Conservation (phyloP, 176 grass and related monocot species). For the Eragrostis curvula region DNA sequence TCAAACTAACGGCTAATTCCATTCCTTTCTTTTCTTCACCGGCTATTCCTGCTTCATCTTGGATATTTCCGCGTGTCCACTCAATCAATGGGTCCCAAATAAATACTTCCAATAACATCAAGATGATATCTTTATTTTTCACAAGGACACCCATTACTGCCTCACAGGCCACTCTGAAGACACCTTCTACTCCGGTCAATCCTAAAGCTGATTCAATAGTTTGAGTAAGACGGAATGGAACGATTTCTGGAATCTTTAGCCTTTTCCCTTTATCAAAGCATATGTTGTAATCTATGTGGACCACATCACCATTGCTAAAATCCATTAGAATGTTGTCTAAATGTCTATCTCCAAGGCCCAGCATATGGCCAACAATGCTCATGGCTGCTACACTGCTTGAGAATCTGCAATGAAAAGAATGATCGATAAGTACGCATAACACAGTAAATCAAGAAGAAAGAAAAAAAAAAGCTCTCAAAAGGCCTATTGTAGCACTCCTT, state of each 20-base stretch:
- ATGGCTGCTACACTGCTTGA: slow-evolving; percentile 91
- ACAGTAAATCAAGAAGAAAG: slow-evolving; percentile 11
- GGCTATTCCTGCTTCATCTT: slow-evolving; percentile 91
- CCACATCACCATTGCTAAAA: slow-evolving; percentile 83
- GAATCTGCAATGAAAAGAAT: slow-evolving; percentile 72
- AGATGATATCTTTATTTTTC: slow-evolving; percentile 95
- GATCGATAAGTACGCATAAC: slow-evolving; percentile 14
- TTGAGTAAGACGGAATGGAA: slow-evolving; percentile 97
- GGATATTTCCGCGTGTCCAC: slow-evolving; percentile 89
- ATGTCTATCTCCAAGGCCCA: slow-evolving; percentile 96
- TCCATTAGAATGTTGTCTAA: slow-evolving; percentile 99
- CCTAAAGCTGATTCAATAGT: slow-evolving; percentile 94
- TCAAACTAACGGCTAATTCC: slow-evolving; percentile 98
- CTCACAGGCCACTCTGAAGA: slow-evolving; percentile 89
- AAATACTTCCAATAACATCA: slow-evolving; percentile 98
- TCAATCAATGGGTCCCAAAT: slow-evolving; percentile 95
- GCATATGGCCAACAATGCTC: slow-evolving; percentile 93
- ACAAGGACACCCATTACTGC: slow-evolving; percentile 71
- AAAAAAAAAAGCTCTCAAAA: slow-evolving; percentile 13
- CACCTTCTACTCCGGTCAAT: slow-evolving; percentile 82
- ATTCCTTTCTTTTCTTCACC: slow-evolving; percentile 99
- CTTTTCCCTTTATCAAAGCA: slow-evolving; percentile 99
- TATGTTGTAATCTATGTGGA: slow-evolving; percentile 98
- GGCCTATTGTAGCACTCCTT: slow-evolving; percentile 11
- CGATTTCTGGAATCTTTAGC: slow-evolving; percentile 98